Evolutionary conservation across 257 asterid genomes (phyloP), one percentile per base, ranked within the genome.

Genomic region (Jasminum sambac): DNA sequence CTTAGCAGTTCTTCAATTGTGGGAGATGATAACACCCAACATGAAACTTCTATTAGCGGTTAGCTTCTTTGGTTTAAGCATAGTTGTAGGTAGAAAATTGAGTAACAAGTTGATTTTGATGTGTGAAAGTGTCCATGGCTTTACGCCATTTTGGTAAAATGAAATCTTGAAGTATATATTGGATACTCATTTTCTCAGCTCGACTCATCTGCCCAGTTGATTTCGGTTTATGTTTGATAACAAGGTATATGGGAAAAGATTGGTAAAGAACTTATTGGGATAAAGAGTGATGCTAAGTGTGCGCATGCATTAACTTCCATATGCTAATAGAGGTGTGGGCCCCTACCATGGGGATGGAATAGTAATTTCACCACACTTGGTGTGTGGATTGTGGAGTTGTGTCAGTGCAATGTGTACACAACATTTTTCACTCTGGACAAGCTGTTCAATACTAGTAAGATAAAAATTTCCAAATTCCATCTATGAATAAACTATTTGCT

Each of bases 11-110:
- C 61, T 52, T 55, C 77, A 0, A 42, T 38, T 66, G 66, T 79
- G 8, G 91, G 80, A 66, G 70, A 70, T 24, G 77, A 71, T n/a
- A 80, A 77, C 25, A 52, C 63, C 72, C 76, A 71, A 36, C 59
- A 75, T 46, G 55, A 76, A 26, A 25, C 82, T 17, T 62, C 67
- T 30, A 11, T 43, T 70, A 74, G 16, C 8, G 19, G 71, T 14
- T 23, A 12, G 70, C 9, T 52, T 19, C 14, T 19, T 52, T 41
- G 63, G 63, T 39, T 24, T 52, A 37, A 41, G 24, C 50, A 8
- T 11, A 13, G 6, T 17, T 69, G 17, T 10, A 23, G 9, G 38
- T 17, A 19, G 50, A 43, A 43, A 43, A 43, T 43, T 43, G 50
- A 43, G 11, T 43, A n/a, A 30, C 36, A 30, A 30, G 36, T 30